A percentile compares a stretch with the other conserved stretches of the same genome.
phyloP scores from a whole-genome alignment of 805 yeast genomes.

The Pichia gijzeniarum region DNA sequence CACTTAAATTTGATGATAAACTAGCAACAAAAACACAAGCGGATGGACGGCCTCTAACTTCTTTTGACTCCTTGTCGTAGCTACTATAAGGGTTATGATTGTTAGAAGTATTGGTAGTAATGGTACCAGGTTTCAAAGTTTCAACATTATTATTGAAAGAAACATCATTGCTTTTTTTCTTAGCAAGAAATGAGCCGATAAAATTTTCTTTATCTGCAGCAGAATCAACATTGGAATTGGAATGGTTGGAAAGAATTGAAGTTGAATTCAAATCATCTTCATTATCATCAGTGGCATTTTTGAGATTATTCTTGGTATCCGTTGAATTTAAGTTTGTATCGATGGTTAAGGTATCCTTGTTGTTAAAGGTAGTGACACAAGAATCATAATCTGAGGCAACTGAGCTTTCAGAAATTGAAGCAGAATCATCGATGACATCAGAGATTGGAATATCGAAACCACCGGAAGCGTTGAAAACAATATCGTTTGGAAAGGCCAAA shows the following conservation, averaged over 20 bases:
- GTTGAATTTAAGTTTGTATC: neutral
- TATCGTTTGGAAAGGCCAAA: slow-evolving; percentile 4
- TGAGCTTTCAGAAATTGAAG: slow-evolving; percentile 1
- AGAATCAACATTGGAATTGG: neutral
- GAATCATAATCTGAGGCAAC: slow-evolving; percentile 1
- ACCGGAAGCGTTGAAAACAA: slow-evolving; percentile 5
- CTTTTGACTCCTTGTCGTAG: slow-evolving; percentile 17
- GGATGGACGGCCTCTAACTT: slow-evolving; percentile 58
- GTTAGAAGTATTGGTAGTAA: neutral
- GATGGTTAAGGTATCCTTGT: neutral
- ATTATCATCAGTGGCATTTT: neutral
- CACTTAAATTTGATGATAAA: slow-evolving; percentile 55
- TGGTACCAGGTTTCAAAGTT: neutral
- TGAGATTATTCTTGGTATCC: neutral
- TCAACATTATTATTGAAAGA: neutral
- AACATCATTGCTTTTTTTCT: neutral
- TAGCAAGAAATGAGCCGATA: neutral
- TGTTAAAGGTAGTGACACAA: neutral
- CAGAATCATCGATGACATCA: neutral
- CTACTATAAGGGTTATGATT: neutral
- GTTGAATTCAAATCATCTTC: neutral
- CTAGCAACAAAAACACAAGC: slow-evolving; percentile 91
- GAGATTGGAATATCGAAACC: slow-evolving; percentile 3
- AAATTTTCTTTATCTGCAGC: neutral
- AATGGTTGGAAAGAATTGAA: neutral